These are phyloP conservation scores for Pythium utonaiense DNA, from an alignment of 352 stramenopile species.

Conservation along the genomic window DNA sequence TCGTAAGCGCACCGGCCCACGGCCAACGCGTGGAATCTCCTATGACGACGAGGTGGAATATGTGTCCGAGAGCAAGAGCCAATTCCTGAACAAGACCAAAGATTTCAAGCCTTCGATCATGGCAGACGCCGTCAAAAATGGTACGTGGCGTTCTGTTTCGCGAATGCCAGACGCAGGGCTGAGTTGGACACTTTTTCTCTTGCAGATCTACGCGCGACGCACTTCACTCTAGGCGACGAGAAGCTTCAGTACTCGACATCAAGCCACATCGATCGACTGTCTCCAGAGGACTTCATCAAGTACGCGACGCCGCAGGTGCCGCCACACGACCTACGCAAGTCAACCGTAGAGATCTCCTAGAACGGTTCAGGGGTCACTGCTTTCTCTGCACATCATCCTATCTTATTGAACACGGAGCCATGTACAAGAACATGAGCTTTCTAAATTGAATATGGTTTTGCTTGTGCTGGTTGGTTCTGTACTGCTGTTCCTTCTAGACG, in stretches of 20 bases:
- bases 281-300: constrained; percentile 51
- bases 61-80: constrained; percentile 66
- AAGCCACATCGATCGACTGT: constrained; percentile 56
- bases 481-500: constrained; percentile 69
- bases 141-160: constrained; percentile 23
- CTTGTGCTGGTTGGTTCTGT: background rate
- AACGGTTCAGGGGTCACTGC: background rate
- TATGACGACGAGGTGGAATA: constrained; percentile 81
- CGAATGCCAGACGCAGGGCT: background rate
- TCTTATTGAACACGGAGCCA: background rate
- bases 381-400: constrained; percentile 1
- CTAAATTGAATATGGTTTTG: constrained; percentile 2
- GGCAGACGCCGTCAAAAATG: constrained; percentile 73
- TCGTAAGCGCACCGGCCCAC: constrained; percentile 52
- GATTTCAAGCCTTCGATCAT: constrained; percentile 70
- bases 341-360: constrained; percentile 57
- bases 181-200: background rate
- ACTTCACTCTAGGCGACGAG: constrained; percentile 66
- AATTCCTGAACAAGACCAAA: constrained; percentile 70
- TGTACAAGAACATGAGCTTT: background rate
- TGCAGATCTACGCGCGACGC: constrained; percentile 70
- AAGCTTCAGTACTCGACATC: constrained; percentile 66
- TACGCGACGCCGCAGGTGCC: constrained; percentile 42
- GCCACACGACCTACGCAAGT: constrained; percentile 66
- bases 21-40: constrained; percentile 55